Evolutionary conservation across 2,329 filamentous ascomycete species (phyloP).

Genomic region (Alternaria viburni): DNA sequence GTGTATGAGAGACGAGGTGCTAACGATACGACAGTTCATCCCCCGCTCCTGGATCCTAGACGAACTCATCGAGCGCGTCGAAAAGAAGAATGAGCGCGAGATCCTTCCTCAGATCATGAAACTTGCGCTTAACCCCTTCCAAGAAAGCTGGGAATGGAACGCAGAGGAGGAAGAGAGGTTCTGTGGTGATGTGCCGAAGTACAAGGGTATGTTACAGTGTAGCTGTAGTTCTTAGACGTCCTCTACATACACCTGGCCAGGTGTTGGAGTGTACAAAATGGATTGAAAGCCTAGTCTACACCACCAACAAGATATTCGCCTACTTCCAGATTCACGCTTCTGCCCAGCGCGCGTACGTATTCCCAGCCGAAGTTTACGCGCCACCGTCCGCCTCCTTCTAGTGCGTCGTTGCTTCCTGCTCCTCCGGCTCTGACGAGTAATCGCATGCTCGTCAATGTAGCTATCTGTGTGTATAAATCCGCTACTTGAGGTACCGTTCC

Average conservation of each 20-base stretch:
- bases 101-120: conserved; percentile 80
- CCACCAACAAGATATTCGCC: conserved; percentile 65
- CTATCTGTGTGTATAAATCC: conserved; percentile 63
- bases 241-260: background rate
- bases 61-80: conserved; percentile 87
- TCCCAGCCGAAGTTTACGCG: conserved; percentile 82
- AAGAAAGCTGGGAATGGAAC: conserved; percentile 74
- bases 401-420: conserved; percentile 63
- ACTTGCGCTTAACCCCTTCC: conserved; percentile 83
- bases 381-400: conserved; percentile 76
- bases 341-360: conserved; percentile 70
- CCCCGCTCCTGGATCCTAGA: conserved; percentile 92
- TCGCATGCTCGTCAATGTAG: conserved; percentile 74
- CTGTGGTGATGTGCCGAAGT: conserved; percentile 82
- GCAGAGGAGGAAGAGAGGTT: conserved; percentile 79
- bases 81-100: conserved; percentile 80
- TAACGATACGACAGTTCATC: conserved; percentile 65
- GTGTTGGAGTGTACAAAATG: background rate
- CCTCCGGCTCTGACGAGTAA: conserved; percentile 67
- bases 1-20: background rate
- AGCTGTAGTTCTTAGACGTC: conserved; percentile 77
- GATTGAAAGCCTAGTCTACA: conserved; percentile 28
- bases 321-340: conserved; percentile 78
- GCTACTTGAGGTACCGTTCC: conserved; percentile 52
- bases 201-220: conserved; percentile 84